Conservation (phyloP, 371 early-diverging fungal species). For the Actinomortierella ambigua region DNA sequence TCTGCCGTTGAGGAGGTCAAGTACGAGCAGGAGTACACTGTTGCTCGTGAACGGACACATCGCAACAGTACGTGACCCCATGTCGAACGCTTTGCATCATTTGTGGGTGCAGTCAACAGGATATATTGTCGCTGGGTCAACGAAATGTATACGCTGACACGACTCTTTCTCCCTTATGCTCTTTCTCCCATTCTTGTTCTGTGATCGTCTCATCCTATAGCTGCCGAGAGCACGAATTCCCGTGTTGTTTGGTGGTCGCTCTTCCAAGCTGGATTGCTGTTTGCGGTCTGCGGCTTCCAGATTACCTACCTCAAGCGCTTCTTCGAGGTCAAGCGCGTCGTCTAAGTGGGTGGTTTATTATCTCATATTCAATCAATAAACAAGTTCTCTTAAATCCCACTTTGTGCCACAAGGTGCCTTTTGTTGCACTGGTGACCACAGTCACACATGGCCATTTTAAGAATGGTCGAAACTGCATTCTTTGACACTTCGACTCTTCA, state of each 20-base stretch:
- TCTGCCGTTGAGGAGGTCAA: slow-evolving; percentile 67
- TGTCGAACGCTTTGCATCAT: too few relatives aligned
- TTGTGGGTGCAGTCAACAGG: too few relatives aligned
- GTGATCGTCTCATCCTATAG: slow-evolving; percentile 42
- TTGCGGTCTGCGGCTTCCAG: slow-evolving; percentile 72
- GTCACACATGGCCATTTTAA: too few relatives aligned
- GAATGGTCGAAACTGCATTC: too few relatives aligned
- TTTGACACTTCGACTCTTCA: neutral
- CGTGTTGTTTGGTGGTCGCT: slow-evolving; percentile 85
- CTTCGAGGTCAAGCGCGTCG: slow-evolving; percentile 79
- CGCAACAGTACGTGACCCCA: slow-evolving; percentile 64
- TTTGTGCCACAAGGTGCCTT: too few relatives aligned
- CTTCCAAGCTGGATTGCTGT: slow-evolving; percentile 63
- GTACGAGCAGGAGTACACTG: slow-evolving; percentile 78
- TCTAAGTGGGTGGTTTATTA: slow-evolving; percentile 47
- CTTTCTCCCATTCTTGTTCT: neutral
- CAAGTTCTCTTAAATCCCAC: neutral
- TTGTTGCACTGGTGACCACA: too few relatives aligned
- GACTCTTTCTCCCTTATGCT: neutral
- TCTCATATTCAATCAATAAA: neutral
- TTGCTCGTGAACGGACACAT: slow-evolving; percentile 70
- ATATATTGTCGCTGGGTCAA: too few relatives aligned
- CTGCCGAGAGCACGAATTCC: slow-evolving; percentile 77
- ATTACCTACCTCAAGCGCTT: slow-evolving; percentile 75
- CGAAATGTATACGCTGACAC: neutral